A percentile compares a stretch with the other conserved stretches of the same genome.
These are phyloP conservation scores for Colletotrichum sp. DNA, from an alignment of 2,329 filamentous ascomycete species.

Conservation along the genomic window DNA sequence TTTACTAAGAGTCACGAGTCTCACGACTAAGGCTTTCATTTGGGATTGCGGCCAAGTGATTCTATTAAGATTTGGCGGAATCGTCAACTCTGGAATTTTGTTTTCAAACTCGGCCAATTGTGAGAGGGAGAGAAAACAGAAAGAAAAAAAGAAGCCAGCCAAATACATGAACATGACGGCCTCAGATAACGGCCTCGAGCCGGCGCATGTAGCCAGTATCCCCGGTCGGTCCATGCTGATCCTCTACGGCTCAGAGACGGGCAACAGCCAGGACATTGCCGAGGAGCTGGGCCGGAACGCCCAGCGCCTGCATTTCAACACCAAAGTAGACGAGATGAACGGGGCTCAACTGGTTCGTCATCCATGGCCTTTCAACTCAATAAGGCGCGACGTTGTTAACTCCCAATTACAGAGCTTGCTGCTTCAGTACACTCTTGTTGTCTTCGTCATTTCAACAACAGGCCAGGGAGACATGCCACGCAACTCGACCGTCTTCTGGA, in stretches of 20 bases:
- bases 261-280: slow-evolving; percentile 90
- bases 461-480: slow-evolving; percentile 92
- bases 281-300: slow-evolving; percentile 78
- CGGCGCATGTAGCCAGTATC: slow-evolving; percentile 27
- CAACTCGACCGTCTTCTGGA: slow-evolving; percentile 87
- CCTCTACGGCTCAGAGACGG: slow-evolving; percentile 93
- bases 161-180: not conserved
- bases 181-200: slow-evolving; percentile 13
- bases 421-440: slow-evolving; percentile 60
- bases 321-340: slow-evolving; percentile 79
- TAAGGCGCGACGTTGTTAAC: not conserved
- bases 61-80: not conserved
- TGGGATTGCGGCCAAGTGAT: not conserved
- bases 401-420: slow-evolving; percentile 49
- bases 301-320: slow-evolving; percentile 80
- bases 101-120: not conserved
- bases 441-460: slow-evolving; percentile 90
- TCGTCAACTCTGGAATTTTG: not conserved
- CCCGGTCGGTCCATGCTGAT: slow-evolving; percentile 62
- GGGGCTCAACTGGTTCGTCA: slow-evolving; percentile 72
- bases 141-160: not conserved
- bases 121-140: not conserved
- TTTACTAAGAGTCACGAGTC: not conserved
- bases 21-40: not conserved
- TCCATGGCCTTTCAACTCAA: not conserved